phyloP scores from a whole-genome alignment of 371 early-diverging fungal species.

The Neoconidiobolus thromboides region DNA sequence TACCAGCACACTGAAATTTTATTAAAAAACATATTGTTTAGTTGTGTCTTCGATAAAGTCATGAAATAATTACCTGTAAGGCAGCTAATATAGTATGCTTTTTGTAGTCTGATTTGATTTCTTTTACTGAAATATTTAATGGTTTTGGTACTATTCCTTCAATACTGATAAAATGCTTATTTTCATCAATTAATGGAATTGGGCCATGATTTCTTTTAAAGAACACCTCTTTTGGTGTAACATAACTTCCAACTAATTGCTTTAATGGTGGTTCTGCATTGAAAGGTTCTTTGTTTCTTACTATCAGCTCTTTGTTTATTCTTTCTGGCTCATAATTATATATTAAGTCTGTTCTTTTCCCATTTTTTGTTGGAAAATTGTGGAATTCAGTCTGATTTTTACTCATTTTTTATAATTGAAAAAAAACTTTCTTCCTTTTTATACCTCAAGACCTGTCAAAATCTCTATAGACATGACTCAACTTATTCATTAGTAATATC shows the following conservation, averaged over 20 bases:
- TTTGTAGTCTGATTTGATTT: slow-evolving; percentile 2
- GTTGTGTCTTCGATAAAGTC: background rate
- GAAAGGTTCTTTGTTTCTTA: slow-evolving; percentile 17
- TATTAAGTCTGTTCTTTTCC: background rate
- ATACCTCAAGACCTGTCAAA: too few relatives aligned
- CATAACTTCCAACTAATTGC: slow-evolving; percentile 22
- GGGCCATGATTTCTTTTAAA: slow-evolving; percentile 69
- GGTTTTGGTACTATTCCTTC: slow-evolving; percentile 24
- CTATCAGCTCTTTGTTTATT: background rate
- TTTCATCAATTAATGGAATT: slow-evolving; percentile 28
- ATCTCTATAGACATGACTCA: too few relatives aligned
- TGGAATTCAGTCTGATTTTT: background rate
- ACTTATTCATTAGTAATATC: too few relatives aligned
- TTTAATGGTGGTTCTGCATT: slow-evolving; percentile 34
- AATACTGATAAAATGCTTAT: slow-evolving; percentile 1
- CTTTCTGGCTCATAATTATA: slow-evolving; percentile 7
- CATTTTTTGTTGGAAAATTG: slow-evolving; percentile 1
- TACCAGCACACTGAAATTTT: slow-evolving; percentile 61
- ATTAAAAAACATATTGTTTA: slow-evolving; percentile 5
- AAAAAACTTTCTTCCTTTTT: too few relatives aligned
- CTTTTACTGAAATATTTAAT: slow-evolving; percentile 1
- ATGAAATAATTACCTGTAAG: slow-evolving; percentile 5
- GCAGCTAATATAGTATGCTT: slow-evolving; percentile 6
- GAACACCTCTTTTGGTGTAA: slow-evolving; percentile 33
- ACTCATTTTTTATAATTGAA: too few relatives aligned